These are phyloP conservation scores for Lycium ferocissimum DNA, from an alignment of 257 asterid genomes.

Conservation along the genomic window DNA sequence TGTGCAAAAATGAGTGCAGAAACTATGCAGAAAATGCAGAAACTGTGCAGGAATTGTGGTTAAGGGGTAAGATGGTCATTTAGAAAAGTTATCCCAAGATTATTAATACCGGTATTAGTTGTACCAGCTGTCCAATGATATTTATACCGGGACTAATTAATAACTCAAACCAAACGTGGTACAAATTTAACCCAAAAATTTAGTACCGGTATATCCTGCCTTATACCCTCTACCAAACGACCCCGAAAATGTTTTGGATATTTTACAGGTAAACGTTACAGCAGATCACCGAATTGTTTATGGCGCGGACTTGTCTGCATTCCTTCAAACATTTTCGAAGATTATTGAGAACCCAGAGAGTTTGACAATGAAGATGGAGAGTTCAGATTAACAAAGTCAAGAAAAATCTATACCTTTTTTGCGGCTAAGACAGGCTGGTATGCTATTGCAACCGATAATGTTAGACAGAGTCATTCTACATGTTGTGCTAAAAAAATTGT, in stretches of 20 bases:
- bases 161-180: too few species aligned
- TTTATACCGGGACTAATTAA: too few species aligned
- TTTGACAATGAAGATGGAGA: conserved; percentile 69
- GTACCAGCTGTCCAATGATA: too few species aligned
- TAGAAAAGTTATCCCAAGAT: too few species aligned
- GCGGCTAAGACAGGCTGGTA: background rate
- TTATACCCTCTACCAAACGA: too few species aligned
- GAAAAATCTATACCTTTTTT: background rate
- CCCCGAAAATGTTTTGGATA: background rate
- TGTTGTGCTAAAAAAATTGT: background rate
- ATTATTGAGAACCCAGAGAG: conserved; percentile 75
- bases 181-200: too few species aligned
- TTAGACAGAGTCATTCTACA: background rate
- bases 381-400: background rate
- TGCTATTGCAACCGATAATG: background rate
- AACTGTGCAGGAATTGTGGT: too few species aligned
- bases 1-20: too few species aligned
- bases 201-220: too few species aligned
- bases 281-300: conserved; percentile 85
- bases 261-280: conserved; percentile 74
- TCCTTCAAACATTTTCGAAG: conserved; percentile 76
- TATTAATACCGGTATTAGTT: too few species aligned
- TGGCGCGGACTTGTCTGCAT: conserved; percentile 88
- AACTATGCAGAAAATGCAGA: too few species aligned
- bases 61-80: too few species aligned